phyloP scores from a whole-genome alignment of 345 rosid genomes.

The Aquilaria yunnanensis region DNA sequence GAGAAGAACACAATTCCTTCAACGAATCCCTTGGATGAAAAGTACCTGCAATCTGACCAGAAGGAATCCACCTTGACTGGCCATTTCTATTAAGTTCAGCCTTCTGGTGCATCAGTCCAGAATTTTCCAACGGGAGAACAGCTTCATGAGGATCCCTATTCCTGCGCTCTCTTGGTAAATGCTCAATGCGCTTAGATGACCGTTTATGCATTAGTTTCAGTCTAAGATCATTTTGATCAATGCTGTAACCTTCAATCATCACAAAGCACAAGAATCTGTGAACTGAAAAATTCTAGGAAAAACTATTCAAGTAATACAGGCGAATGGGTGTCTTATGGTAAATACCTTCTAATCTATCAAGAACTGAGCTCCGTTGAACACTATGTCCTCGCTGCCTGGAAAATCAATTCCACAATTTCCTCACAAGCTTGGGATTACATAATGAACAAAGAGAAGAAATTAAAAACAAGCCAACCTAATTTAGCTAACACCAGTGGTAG shows the following conservation, averaged over 20 bases:
- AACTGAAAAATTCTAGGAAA: neutral
- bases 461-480: neutral
- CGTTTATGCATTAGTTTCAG: conserved; percentile 19
- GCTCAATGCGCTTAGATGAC: neutral
- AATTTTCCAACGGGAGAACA: conserved; percentile 10
- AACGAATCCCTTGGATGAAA: conserved; percentile 11
- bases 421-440: neutral
- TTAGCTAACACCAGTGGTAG: no score
- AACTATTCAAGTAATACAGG: neutral
- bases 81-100: conserved; percentile 15
- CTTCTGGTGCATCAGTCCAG: conserved; percentile 8
- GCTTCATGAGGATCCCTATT: conserved; percentile 4
- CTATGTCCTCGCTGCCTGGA: conserved; percentile 22
- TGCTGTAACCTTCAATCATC: conserved; percentile 24
- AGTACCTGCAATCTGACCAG: conserved; percentile 2
- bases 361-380: conserved; percentile 12
- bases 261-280: conserved; percentile 9
- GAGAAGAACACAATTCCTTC: conserved; percentile 21
- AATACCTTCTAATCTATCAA: conserved; percentile 13
- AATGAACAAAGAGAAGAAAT: neutral
- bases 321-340: neutral
- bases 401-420: conserved; percentile 1
- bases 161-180: conserved; percentile 7
- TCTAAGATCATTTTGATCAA: conserved; percentile 33
- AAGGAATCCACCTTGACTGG: conserved; percentile 12